These are phyloP conservation scores for Reutealis trisperma DNA, from an alignment of 345 rosid species.

Conservation along the genomic window DNA sequence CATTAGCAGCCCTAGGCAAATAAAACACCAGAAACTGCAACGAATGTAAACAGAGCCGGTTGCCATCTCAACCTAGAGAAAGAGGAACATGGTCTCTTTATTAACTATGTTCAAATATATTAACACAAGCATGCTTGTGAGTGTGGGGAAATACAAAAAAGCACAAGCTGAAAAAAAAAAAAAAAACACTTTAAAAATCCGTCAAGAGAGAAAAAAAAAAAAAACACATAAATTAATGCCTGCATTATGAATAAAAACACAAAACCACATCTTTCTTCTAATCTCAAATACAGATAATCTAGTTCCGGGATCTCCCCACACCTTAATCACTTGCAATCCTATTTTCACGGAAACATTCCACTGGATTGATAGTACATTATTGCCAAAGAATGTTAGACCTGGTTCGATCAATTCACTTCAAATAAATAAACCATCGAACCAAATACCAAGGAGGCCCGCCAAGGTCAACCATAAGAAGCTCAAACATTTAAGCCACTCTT, in stretches of 20 bases:
- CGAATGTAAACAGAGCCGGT: too few species aligned
- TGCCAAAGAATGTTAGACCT: conserved; percentile 24
- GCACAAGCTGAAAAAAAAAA: conserved; percentile 1
- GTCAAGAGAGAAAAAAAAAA: background rate
- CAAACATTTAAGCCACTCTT: conserved; percentile 46
- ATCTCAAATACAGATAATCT: conserved; percentile 25
- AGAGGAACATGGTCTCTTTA: background rate
- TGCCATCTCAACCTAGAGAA: too few species aligned
- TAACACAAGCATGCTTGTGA: conserved; percentile 8
- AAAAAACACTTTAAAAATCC: conserved; percentile 20
- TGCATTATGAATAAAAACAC: background rate
- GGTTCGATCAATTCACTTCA: conserved; percentile 13
- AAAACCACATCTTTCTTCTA: conserved; percentile 23
- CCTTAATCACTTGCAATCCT: conserved; percentile 11
- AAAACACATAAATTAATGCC: background rate
- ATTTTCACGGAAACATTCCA: conserved; percentile 15
- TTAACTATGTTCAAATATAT: conserved; percentile 8
- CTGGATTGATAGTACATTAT: conserved; percentile 13
- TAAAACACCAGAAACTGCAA: too few species aligned
- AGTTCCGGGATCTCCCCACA: conserved; percentile 16
- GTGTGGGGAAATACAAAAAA: conserved; percentile 18
- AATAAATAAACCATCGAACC: conserved; percentile 1
- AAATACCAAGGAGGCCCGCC: conserved; percentile 9
- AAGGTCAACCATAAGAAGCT: background rate
- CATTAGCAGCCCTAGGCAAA: background rate